Evolutionary conservation across 306 rosid species (phyloP).

Genomic region (Aeschynomene evenia): DNA sequence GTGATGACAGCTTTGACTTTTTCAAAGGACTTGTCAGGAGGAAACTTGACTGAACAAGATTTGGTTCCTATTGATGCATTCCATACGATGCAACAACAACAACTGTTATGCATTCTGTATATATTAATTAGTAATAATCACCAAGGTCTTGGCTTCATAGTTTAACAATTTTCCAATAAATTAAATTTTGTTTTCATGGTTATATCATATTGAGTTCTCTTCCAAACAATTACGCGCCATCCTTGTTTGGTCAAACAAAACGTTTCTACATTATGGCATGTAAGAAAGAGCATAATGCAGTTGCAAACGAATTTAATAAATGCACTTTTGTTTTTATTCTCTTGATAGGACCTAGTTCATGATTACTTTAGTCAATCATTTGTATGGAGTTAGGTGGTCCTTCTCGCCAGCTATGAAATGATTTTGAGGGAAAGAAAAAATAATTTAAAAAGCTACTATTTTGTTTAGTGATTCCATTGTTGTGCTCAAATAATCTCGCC

Average conservation of each 20-base stretch:
- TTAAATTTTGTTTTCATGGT: neutral
- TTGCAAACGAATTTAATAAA: constrained; percentile 16
- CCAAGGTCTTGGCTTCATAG: constrained; percentile 19
- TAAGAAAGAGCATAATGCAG: constrained; percentile 12
- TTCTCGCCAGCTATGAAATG: constrained; percentile 33
- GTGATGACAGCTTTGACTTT: constrained; percentile 69
- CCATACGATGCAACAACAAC: constrained; percentile 33
- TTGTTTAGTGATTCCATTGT: constrained; percentile 26
- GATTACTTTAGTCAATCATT: constrained; percentile 35
- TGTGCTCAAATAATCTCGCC: constrained; percentile 26
- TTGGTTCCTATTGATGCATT: constrained; percentile 34
- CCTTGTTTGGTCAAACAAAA: constrained; percentile 17
- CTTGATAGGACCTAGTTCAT: constrained; percentile 24
- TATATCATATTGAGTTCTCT: constrained; percentile 7
- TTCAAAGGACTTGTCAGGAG: constrained; percentile 74
- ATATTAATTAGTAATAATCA: neutral
- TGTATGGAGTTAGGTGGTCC: constrained; percentile 32
- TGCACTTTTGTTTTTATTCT: neutral
- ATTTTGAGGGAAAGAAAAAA: constrained; percentile 3
- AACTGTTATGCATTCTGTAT: constrained; percentile 26
- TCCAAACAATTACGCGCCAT: constrained; percentile 26
- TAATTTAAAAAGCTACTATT: no score
- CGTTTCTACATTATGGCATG: constrained; percentile 24
- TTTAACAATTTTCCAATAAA: neutral
- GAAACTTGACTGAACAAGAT: constrained; percentile 53